Conservation (phyloP, 202 grass and related monocot species). For the Eragrostis tef region DNA sequence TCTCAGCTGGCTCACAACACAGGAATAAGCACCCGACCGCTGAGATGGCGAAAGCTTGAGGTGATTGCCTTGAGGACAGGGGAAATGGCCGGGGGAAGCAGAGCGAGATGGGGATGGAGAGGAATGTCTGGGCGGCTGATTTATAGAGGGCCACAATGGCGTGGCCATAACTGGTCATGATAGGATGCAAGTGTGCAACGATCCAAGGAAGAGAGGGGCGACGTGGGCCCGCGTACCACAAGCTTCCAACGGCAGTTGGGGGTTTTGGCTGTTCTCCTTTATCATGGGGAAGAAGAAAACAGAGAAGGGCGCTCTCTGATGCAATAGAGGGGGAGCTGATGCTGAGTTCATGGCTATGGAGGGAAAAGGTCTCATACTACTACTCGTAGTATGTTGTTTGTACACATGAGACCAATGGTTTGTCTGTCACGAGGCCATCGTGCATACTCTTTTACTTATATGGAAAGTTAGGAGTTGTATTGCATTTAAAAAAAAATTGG, state of each 20-base stretch:
- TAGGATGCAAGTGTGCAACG: constrained; percentile 13
- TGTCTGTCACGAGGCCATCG: too few relatives aligned
- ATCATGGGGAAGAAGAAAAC: neutral
- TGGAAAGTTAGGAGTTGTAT: too few relatives aligned
- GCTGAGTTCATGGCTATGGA: neutral
- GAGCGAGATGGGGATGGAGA: constrained; percentile 9
- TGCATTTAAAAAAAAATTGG: too few relatives aligned
- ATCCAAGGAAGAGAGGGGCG: neutral
- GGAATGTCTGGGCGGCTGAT: constrained; percentile 22
- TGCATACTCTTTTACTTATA: too few relatives aligned
- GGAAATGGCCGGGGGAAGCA: neutral
- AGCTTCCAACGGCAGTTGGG: constrained; percentile 26
- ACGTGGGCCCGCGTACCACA: constrained; percentile 26
- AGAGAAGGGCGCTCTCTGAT: neutral
- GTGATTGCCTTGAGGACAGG: neutral
- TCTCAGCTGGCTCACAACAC: constrained; percentile 7
- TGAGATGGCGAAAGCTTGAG: neutral
- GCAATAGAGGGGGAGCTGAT: neutral
- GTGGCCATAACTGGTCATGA: neutral
- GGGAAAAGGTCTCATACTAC: neutral
- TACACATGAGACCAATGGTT: too few relatives aligned
- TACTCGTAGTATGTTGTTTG: too few relatives aligned
- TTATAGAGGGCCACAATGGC: constrained; percentile 36
- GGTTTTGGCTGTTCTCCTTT: constrained; percentile 16
- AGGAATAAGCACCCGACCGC: neutral